Evolutionary conservation across 768 basidiomycete genomes (phyloP).

Genomic region (Tricholomella constricta): DNA sequence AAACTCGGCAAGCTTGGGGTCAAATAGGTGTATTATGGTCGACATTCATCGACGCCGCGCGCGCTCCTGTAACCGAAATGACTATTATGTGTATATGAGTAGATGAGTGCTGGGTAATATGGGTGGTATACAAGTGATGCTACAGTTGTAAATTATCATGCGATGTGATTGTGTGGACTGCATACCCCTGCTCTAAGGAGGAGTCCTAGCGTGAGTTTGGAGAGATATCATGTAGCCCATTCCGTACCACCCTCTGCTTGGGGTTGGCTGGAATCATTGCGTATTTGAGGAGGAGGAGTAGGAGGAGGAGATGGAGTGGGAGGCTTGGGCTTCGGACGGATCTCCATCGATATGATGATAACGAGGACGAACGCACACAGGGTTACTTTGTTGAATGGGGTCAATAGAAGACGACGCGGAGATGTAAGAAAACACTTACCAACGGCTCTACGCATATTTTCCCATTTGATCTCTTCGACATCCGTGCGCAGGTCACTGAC

Average conservation of each 20-base stretch:
- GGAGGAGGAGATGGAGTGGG: conserved; percentile 22
- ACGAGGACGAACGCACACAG: conserved; percentile 67
- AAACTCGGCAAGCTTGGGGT: conserved; percentile 62
- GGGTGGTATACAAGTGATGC: conserved; percentile 33
- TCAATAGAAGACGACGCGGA: conserved; percentile 1
- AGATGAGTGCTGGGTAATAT: conserved; percentile 10
- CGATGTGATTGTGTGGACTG: conserved; percentile 19
- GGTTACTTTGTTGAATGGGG: conserved; percentile 44
- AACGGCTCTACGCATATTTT: conserved; percentile 84
- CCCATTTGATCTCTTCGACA: conserved; percentile 87
- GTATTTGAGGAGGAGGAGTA: conserved; percentile 17
- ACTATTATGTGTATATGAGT: conserved; percentile 25
- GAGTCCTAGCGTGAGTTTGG: conserved; percentile 1
- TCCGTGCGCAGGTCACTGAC: conserved; percentile 79
- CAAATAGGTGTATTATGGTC: conserved; percentile 33
- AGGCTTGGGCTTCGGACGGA: conserved; percentile 47
- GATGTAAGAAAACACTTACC: conserved; percentile 43
- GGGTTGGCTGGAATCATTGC: conserved; percentile 28
- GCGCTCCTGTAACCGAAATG: conserved; percentile 10
- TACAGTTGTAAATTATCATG: conserved; percentile 47
- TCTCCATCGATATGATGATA: conserved; percentile 71
- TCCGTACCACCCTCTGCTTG: conserved; percentile 36
- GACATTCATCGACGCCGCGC: conserved; percentile 4
- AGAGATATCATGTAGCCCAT: conserved; percentile 29
- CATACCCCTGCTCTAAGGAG: conserved; percentile 8